Base-by-base conservation (phyloP, 2,329 filamentous ascomycete species). In the Arthrocladium fulminans region DNA sequence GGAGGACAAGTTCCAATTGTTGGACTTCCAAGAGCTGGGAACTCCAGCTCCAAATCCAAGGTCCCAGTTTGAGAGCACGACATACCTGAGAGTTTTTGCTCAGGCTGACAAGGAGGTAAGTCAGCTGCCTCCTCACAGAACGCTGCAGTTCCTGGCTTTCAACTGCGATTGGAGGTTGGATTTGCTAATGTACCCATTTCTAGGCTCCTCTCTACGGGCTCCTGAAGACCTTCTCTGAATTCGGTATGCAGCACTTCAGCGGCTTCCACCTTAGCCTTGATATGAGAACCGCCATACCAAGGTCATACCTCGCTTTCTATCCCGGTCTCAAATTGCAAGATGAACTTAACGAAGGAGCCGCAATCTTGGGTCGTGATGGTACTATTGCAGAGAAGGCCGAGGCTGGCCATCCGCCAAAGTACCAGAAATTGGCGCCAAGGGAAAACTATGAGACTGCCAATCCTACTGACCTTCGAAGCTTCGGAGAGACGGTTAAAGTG, bases 21-120 rank as follows among this genome's bases (percentile, higher is more conserved):
- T 79, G n/a, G 73, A 77, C 30, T 77, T 78, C 45, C 74, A 77
- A 57, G 59, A 69, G n/a, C 40, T 70, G 6, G 69, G 68, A 13
- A 61, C 64, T 0, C 64, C 69, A 3, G 59, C 58, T 12, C 17
- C 55, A 7, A 67, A 73, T 32, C 70, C 71, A 2, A 46, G 53
- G 2, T 63, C 57, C 5, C 71, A 74, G 54, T 56, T 66, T 4
- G 56, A 62, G 2, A 67, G 68, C 34, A 74, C 71, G 2, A 71
- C 68, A 2, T 72, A 71, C 51, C 59, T 73, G 43, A 67, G 72
- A 12, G 61, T 73, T 17, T 71, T 73, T 44, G 62, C 65, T 2
- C 66, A 72, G 54, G 65, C 70, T 4, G 59, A 52, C 30, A 44
- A 50, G 12, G 48, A 52, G 30, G 44, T 47, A 47, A 39, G 44